These are phyloP conservation scores for Heterobasidion occidentale DNA, from an alignment of 1,284 basidiomycete genomes.

Conservation along the genomic window DNA sequence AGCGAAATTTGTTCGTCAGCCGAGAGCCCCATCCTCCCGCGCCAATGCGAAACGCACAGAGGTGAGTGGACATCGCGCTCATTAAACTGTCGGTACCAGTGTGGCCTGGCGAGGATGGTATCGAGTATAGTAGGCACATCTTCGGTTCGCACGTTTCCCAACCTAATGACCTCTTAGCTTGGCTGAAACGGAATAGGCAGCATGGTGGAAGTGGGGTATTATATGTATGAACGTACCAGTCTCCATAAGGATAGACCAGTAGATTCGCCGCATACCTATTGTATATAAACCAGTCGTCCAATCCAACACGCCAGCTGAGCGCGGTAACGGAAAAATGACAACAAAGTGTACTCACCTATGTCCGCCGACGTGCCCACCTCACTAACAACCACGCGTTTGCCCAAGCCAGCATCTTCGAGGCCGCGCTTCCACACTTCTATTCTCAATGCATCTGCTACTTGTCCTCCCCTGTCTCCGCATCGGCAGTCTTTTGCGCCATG, in stretches of 20 bases:
- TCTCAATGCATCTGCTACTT: slow-evolving; percentile 30
- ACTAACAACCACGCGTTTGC: slow-evolving; percentile 30
- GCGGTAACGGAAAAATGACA: not conserved
- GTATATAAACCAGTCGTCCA: not conserved
- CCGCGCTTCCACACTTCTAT: slow-evolving; percentile 19
- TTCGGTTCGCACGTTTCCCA: not conserved
- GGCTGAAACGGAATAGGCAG: too few relatives aligned
- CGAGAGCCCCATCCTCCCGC: not conserved
- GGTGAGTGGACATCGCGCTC: not conserved
- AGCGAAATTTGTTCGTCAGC: not conserved
- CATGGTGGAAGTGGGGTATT: too few relatives aligned
- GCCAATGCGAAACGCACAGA: not conserved
- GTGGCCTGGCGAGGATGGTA: not conserved
- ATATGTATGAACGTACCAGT: not conserved
- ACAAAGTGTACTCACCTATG: slow-evolving; percentile 59
- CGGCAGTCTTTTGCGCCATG: slow-evolving; percentile 28
- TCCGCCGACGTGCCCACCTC: slow-evolving; percentile 78
- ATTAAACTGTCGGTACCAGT: too few relatives aligned
- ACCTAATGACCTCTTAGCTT: not conserved
- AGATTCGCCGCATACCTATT: not conserved
- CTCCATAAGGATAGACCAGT: not conserved
- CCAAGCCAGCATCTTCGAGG: slow-evolving; percentile 6
- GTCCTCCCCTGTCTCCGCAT: slow-evolving; percentile 60
- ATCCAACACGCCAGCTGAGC: too few relatives aligned
- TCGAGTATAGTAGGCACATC: not conserved